Conservation (phyloP, 192 early-diverging fungal species). For the Dissophora ornata region DNA sequence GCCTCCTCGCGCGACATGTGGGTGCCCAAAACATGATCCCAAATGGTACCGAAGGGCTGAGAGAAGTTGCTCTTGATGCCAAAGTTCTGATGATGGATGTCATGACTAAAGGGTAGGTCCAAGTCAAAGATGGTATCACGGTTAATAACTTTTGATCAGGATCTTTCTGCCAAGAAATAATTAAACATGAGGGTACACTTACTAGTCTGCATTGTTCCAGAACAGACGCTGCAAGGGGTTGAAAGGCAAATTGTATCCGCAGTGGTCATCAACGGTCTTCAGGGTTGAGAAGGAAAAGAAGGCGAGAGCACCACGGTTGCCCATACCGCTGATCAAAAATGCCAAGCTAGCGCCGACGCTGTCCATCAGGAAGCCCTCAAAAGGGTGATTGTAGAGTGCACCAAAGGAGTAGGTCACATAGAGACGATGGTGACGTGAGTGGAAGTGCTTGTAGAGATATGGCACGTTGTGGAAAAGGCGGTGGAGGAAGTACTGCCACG, state of each 20-base stretch:
- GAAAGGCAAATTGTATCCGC: conserved; percentile 82
- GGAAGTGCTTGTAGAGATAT: conserved; percentile 79
- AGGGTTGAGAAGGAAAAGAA: conserved; percentile 82
- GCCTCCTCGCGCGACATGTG: conserved; percentile 57
- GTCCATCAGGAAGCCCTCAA: conserved; percentile 84
- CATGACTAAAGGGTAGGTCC: conserved; percentile 65
- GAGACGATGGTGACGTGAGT: conserved; percentile 80
- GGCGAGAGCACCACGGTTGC: conserved; percentile 70
- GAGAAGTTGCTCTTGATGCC: conserved; percentile 71
- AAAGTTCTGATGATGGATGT: conserved; percentile 68
- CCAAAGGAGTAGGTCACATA: conserved; percentile 85
- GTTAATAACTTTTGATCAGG: too few species aligned
- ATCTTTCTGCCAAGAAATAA: neutral
- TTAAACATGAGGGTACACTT: conserved; percentile 50
- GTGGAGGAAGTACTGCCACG: conserved; percentile 79
- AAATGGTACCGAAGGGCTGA: conserved; percentile 84
- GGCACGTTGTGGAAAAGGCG: conserved; percentile 76
- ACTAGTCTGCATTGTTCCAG: conserved; percentile 79
- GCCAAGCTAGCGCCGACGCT: conserved; percentile 74
- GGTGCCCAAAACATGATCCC: conserved; percentile 82
- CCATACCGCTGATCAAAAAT: conserved; percentile 72
- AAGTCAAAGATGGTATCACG: too few species aligned
- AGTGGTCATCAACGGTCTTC: conserved; percentile 89
- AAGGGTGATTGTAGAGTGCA: conserved; percentile 85
- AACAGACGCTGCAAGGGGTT: conserved; percentile 76